Evolutionary conservation across 192 early-diverging fungal genomes (phyloP).

Genomic region (Entomortierella beljakovae): DNA sequence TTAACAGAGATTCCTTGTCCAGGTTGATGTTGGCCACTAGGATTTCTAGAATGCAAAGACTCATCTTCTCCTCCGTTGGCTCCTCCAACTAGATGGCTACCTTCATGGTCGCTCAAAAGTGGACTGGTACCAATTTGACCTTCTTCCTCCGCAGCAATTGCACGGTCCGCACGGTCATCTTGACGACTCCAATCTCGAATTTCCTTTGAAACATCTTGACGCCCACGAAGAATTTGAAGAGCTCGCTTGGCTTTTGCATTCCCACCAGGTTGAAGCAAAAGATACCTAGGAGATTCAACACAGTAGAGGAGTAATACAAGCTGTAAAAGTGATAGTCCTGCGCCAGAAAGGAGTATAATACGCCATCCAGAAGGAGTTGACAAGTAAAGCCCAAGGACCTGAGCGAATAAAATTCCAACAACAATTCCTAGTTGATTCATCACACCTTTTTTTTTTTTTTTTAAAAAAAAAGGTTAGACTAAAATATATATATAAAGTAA

Average conservation of each 20-base stretch:
- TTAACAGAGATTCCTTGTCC: conserved; percentile 43
- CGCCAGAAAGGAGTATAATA: conserved; percentile 71
- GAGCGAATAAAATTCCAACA: conserved; percentile 81
- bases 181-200: conserved; percentile 62
- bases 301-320: conserved; percentile 74
- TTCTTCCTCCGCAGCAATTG: conserved; percentile 37
- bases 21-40: conserved; percentile 16
- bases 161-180: conserved; percentile 41
- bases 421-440: conserved; percentile 90
- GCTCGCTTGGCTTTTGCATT: conserved; percentile 62
- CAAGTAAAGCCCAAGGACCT: conserved; percentile 72
- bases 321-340: conserved; percentile 71
- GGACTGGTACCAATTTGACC: conserved; percentile 17
- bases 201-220: conserved; percentile 63
- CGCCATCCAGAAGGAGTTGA: conserved; percentile 78
- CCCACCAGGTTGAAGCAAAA: conserved; percentile 66
- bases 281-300: conserved; percentile 84
- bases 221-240: conserved; percentile 66
- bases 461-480: not conserved
- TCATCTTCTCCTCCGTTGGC: not conserved
- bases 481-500: not conserved
- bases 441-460: conserved; percentile 56
- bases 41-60: conserved; percentile 6
- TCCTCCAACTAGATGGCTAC: conserved; percentile 18
- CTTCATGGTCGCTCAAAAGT: conserved; percentile 31